phyloP scores from a whole-genome alignment of 2,329 filamentous ascomycete genomes.

The Grosmannia clavigera region DNA sequence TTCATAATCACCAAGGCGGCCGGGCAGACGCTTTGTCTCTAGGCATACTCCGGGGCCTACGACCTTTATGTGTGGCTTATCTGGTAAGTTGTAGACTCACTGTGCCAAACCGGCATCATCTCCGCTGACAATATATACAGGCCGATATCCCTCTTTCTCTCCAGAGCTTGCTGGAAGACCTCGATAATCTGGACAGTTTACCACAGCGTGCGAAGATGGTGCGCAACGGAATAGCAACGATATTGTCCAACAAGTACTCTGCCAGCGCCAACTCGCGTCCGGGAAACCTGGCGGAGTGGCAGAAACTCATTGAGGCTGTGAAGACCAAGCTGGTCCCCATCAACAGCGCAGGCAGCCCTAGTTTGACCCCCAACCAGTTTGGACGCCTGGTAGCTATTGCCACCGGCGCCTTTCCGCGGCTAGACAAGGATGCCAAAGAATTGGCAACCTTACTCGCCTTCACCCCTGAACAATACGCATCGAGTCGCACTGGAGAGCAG shows the following conservation, averaged over 20 bases:
- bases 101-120: neutral
- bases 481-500: constrained; percentile 19
- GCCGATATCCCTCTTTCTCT: constrained; percentile 10
- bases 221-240: constrained; percentile 12
- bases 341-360: neutral
- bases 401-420: constrained; percentile 19
- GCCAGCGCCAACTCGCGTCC: constrained; percentile 12
- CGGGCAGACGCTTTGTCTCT: constrained; percentile 13
- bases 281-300: constrained; percentile 14
- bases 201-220: constrained; percentile 7
- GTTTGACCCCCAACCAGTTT: constrained; percentile 9
- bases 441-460: constrained; percentile 15
- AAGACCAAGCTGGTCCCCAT: neutral
- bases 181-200: constrained; percentile 6
- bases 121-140: constrained; percentile 8
- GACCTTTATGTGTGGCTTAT: constrained; percentile 14
- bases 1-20: constrained; percentile 10
- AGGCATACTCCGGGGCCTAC: constrained; percentile 19
- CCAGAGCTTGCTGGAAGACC: constrained; percentile 9
- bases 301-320: constrained; percentile 5
- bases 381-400: constrained; percentile 16
- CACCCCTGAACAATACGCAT: constrained; percentile 13
- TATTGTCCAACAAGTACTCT: constrained; percentile 15
- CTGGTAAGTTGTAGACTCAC: constrained; percentile 13
- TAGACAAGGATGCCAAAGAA: constrained; percentile 23